phyloP scores from a whole-genome alignment of 1,284 basidiomycete genomes.

The Puccinia polysora region DNA sequence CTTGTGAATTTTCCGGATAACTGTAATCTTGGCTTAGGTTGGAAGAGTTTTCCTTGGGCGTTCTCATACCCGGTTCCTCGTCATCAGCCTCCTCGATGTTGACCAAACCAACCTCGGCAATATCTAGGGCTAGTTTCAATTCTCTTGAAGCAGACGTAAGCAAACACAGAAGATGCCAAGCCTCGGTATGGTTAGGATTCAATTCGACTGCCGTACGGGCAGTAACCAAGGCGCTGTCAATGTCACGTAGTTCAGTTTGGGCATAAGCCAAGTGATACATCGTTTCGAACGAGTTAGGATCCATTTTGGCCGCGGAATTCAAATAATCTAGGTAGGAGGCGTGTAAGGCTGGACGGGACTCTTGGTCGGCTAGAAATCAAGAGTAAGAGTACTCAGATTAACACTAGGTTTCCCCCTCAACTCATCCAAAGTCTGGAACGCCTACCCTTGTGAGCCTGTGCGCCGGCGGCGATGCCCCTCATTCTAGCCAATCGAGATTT shows the following conservation, averaged over 20 bases:
- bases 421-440: slow-evolving; percentile 45
- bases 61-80: slow-evolving; percentile 47
- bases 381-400: neutral
- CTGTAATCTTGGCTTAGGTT: slow-evolving; percentile 16
- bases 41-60: slow-evolving; percentile 27
- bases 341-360: slow-evolving; percentile 62
- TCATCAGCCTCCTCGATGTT: slow-evolving; percentile 58
- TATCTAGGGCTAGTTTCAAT: slow-evolving; percentile 71
- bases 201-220: slow-evolving; percentile 68
- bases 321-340: slow-evolving; percentile 62
- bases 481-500: slow-evolving; percentile 50
- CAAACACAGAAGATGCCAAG: slow-evolving; percentile 88
- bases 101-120: slow-evolving; percentile 67
- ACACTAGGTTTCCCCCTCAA: neutral
- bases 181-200: slow-evolving; percentile 66
- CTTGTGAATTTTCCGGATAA: neutral
- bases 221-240: slow-evolving; percentile 64
- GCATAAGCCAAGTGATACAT: slow-evolving; percentile 76
- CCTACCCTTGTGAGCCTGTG: slow-evolving; percentile 57
- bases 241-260: slow-evolving; percentile 66
- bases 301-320: slow-evolving; percentile 58
- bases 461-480: slow-evolving; percentile 52
- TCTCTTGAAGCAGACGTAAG: slow-evolving; percentile 73
- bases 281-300: slow-evolving; percentile 61
- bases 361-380: slow-evolving; percentile 57